phyloP scores from a whole-genome alignment of 768 basidiomycete species.

The Termitomyces sp. region DNA sequence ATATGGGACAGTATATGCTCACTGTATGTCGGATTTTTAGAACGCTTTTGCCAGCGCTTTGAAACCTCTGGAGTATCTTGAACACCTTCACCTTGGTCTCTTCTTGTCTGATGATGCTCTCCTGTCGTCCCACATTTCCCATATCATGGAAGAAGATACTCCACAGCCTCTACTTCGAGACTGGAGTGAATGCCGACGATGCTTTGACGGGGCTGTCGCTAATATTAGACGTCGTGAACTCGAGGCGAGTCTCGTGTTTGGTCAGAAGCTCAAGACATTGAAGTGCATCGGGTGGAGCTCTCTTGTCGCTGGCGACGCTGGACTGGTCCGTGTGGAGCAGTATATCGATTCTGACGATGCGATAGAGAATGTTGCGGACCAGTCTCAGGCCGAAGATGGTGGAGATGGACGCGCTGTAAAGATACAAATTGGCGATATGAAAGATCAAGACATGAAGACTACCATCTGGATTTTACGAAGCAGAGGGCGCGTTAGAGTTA shows the following conservation, averaged over 20 bases:
- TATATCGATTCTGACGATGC: constrained; percentile 9
- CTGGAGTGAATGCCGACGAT: constrained; percentile 30
- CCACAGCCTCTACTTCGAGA: constrained; percentile 18
- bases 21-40: constrained; percentile 20
- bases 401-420: not conserved
- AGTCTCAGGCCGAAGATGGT: constrained; percentile 3
- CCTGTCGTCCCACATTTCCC: constrained; percentile 40
- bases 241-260: constrained; percentile 38
- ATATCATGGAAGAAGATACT: constrained; percentile 26
- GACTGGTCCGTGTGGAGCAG: not conserved
- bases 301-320: constrained; percentile 25
- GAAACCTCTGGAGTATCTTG: constrained; percentile 38
- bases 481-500: constrained; percentile 35
- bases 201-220: constrained; percentile 20
- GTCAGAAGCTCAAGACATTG: constrained; percentile 36
- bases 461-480: constrained; percentile 35
- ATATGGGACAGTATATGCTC: not conserved
- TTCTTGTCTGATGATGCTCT: constrained; percentile 53
- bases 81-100: constrained; percentile 52
- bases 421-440: not conserved
- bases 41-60: constrained; percentile 36
- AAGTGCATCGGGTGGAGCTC: constrained; percentile 48
- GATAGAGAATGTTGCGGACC: constrained; percentile 11
- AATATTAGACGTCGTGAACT: constrained; percentile 39
- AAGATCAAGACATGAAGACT: constrained; percentile 21